Evolutionary conservation across 129 eudicot species (phyloP), one percentile per base, ranked within the genome.

Genomic region (Lactuca saligna): DNA sequence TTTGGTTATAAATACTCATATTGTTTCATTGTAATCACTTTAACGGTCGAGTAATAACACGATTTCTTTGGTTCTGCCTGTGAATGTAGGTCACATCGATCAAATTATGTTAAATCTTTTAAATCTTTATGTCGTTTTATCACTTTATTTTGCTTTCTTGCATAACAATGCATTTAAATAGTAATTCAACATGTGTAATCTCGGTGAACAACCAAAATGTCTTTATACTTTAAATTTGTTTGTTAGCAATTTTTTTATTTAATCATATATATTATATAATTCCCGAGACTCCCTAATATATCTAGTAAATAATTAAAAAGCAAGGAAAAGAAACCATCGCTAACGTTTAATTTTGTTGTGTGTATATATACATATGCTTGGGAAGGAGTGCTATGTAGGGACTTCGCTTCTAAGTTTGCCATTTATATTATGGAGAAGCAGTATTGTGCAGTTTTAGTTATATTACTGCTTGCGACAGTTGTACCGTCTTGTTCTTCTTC

Each of bases 401-500:
- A n/a, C 3, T 38, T 54, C 16, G 44, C 35, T 48, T 14, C 54
- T 5, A 39, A 64, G 63, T 39, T 76, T 2, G 41, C 32, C 48
- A 51, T 17, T 31, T 6, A 32, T n/a, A 17, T 12, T 50, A 78
- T 61, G 71, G 58, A 32, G 66, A 66, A 68, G 2, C 54, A 33
- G 4, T 16, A 32, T 56, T 58, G 29, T 54, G 58, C 58, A 61
- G 11, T 59, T 17, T 48, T 73, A 1, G 44, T 38, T 44, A n/a
- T 57, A 6, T 5, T 63, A 49, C 3, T 71, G 14, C 42, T 81
- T 65, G 38, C 75, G 33, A 58, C 64, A 16, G 9, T 61, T 64
- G 51, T 25, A 38, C 54, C 67, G 20, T 76, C 57, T 65, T 81
- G 76, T 57, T 82, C 87, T 11, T 53, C 86, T 17, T 71, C 80